phyloP scores from a whole-genome alignment of 768 basidiomycete genomes.

The Kockovaella imperatae region DNA sequence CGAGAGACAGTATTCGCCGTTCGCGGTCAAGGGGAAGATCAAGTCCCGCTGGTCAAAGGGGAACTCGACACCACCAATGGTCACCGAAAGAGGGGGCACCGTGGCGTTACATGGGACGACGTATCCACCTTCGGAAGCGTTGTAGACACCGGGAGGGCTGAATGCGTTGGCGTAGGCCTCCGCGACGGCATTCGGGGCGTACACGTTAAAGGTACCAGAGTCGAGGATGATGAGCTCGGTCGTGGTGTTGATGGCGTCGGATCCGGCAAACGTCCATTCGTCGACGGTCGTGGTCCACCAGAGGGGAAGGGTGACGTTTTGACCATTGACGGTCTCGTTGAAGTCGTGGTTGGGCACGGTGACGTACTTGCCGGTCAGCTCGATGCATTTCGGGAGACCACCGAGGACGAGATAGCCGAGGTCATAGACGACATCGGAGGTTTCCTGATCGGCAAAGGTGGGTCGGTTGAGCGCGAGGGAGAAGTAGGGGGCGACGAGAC shows the following conservation, averaged over 20 bases:
- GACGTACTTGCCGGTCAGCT: neutral
- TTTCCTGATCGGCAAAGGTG: neutral
- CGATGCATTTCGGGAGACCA: neutral
- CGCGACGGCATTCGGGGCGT: neutral
- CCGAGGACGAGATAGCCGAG: conserved; percentile 4
- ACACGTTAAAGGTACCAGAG: conserved; percentile 1
- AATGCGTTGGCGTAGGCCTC: neutral
- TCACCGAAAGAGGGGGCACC: neutral
- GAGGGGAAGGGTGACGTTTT: neutral
- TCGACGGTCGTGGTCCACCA: conserved; percentile 1
- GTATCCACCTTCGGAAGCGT: neutral
- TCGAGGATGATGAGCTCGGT: conserved; percentile 1
- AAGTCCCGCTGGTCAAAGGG: neutral
- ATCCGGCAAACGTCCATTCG: conserved; percentile 2
- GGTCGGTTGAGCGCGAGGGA: conserved; percentile 3
- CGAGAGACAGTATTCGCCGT: neutral
- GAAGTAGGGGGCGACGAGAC: conserved; percentile 5
- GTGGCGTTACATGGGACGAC: neutral
- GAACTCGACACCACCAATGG: conserved; percentile 2
- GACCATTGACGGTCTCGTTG: neutral
- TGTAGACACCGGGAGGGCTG: neutral
- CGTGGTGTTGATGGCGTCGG: neutral
- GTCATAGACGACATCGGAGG: neutral
- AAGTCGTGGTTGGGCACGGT: conserved; percentile 2
- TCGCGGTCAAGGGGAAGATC: neutral